These are phyloP conservation scores for Nyssa sinensis DNA, from an alignment of 148 eudicot genomes.

Conservation along the genomic window DNA sequence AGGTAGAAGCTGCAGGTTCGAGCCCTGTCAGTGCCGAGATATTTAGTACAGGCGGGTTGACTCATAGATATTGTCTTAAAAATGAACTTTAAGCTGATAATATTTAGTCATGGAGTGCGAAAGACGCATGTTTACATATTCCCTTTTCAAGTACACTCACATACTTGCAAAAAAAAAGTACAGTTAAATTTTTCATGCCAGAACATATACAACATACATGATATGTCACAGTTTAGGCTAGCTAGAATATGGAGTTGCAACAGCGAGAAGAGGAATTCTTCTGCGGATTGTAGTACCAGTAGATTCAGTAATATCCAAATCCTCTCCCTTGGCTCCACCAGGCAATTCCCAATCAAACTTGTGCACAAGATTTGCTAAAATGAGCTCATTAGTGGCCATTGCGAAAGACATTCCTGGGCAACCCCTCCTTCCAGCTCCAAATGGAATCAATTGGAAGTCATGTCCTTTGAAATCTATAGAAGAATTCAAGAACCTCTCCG, in stretches of 20 bases:
- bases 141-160: neutral
- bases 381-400: neutral
- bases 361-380: neutral
- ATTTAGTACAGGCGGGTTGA: no score
- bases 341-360: slow-evolving; percentile 1
- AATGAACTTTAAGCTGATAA: neutral
- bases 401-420: slow-evolving; percentile 19
- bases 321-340: neutral
- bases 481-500: slow-evolving; percentile 17
- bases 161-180: neutral
- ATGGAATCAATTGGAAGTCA: slow-evolving; percentile 24
- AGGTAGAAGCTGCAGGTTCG: no score
- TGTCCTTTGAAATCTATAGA: slow-evolving; percentile 15
- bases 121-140: neutral
- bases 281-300: neutral
- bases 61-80: no score
- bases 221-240: neutral
- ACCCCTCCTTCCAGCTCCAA: slow-evolving; percentile 29
- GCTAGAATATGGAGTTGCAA: neutral
- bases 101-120: no score
- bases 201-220: neutral
- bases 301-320: neutral
- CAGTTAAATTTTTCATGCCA: no score
- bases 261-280: neutral
- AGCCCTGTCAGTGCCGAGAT: no score